Evolutionary conservation across 2,329 filamentous ascomycete genomes (phyloP).

Genomic region (Sporothrix luriei): DNA sequence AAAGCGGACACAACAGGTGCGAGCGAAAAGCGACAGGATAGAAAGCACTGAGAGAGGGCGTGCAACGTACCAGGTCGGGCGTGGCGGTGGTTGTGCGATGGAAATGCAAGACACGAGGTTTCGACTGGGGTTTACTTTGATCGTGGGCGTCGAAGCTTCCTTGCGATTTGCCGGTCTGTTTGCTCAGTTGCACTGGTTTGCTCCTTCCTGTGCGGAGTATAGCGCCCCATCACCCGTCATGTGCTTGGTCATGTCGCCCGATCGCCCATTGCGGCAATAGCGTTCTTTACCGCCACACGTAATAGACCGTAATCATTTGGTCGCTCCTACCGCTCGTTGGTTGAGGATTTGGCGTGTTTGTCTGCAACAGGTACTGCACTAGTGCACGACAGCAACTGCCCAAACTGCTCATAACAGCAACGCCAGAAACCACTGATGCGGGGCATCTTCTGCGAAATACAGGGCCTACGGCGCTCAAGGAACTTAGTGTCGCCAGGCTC

Average conservation of each 20-base stretch:
- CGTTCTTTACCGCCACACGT: conserved; percentile 1
- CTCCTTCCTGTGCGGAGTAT: conserved; percentile 14
- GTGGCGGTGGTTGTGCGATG: conserved; percentile 24
- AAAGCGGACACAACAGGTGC: background rate
- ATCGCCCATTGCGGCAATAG: conserved; percentile 14
- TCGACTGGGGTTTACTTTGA: conserved; percentile 12
- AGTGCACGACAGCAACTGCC: background rate
- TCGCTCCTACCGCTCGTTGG: background rate
- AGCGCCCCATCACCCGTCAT: conserved; percentile 20
- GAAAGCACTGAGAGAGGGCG: background rate
- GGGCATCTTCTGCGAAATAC: conserved; percentile 1
- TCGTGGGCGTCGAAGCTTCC: conserved; percentile 23
- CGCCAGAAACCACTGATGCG: background rate
- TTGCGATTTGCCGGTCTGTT: conserved; percentile 18
- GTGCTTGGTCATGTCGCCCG: conserved; percentile 14
- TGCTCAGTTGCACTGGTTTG: conserved; percentile 6
- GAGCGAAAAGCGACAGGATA: background rate
- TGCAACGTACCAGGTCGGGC: conserved; percentile 18
- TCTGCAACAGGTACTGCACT: conserved; percentile 4
- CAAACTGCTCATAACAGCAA: background rate
- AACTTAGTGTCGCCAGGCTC: background rate
- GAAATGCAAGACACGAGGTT: background rate
- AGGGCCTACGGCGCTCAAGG: background rate
- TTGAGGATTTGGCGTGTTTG: conserved; percentile 8
- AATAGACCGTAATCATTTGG: background rate